A percentile compares a stretch with the other conserved stretches of the same genome.
phyloP scores from a whole-genome alignment of 352 stramenopile species.

The Phytophthora litchii region DNA sequence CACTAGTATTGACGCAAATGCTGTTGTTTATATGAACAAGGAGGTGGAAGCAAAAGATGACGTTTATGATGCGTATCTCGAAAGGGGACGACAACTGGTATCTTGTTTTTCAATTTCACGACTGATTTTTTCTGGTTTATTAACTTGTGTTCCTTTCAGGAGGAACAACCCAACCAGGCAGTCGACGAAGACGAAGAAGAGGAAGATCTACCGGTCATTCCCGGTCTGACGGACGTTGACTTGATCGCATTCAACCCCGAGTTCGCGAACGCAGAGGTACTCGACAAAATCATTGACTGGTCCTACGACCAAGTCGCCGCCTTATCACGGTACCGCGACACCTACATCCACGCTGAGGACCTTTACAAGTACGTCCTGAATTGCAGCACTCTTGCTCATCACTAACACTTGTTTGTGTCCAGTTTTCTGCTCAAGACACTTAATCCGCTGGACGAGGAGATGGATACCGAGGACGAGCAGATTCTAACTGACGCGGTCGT shows the following conservation, averaged over 20 bases:
- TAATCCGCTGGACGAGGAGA: constrained; percentile 59
- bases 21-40: constrained; percentile 2
- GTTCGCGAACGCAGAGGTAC: constrained; percentile 51
- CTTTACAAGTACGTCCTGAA: constrained; percentile 44
- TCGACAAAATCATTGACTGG: constrained; percentile 67
- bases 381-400: not conserved
- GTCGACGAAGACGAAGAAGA: constrained; percentile 9
- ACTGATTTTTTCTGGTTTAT: not conserved
- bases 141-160: constrained; percentile 1
- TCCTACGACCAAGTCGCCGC: constrained; percentile 56
- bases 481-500: constrained; percentile 40
- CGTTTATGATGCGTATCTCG: constrained; percentile 8
- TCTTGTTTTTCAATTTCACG: not conserved
- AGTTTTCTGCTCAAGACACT: constrained; percentile 64
- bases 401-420: not conserved
- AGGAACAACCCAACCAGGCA: constrained; percentile 1
- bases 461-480: constrained; percentile 48
- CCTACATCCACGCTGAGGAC: constrained; percentile 56
- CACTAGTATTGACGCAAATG: not conserved
- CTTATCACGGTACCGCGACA: constrained; percentile 48
- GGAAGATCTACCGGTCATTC: constrained; percentile 30
- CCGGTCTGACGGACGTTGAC: constrained; percentile 50
- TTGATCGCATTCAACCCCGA: constrained; percentile 66
- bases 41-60: not conserved
- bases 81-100: constrained; percentile 26